Percentiles rank a stretch among this genome's conserved stretches.
Conservation (phyloP, 78 protist genomes). For the Ministeria vibrans region DNA sequence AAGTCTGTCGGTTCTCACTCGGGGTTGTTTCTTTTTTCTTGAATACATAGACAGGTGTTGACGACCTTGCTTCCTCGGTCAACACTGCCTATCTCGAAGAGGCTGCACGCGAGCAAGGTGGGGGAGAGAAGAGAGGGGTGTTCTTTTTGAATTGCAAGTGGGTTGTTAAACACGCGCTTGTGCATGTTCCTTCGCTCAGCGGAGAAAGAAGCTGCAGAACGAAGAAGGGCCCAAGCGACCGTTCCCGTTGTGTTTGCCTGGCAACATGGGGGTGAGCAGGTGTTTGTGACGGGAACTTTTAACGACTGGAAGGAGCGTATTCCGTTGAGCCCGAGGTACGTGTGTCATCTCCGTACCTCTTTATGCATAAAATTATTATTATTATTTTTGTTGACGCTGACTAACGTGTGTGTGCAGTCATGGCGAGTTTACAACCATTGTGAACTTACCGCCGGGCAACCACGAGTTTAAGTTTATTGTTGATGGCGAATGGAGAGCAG, state of each 20-base stretch:
- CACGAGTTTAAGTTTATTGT: constrained; percentile 79
- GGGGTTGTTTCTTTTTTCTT: background rate
- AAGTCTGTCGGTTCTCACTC: background rate
- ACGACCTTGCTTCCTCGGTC: background rate
- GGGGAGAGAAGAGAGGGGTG: background rate
- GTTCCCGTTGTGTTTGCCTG: background rate
- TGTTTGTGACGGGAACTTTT: background rate
- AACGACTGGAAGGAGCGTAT: background rate
- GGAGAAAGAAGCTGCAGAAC: background rate
- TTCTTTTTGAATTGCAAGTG: background rate
- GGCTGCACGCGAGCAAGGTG: background rate
- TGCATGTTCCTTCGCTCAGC: background rate
- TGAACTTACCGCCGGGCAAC: constrained; percentile 55
- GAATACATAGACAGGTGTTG: background rate
- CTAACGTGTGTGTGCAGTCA: background rate
- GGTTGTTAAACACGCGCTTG: background rate
- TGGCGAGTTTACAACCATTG: background rate
- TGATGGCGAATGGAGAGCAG: constrained; percentile 78
- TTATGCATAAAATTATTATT: background rate
- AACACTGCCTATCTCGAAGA: background rate
- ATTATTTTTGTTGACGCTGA: background rate
- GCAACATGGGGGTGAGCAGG: background rate
- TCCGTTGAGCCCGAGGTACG: background rate
- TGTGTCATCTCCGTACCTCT: background rate
- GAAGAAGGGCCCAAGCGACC: background rate